A percentile compares a stretch with the other conserved stretches of the same genome.
phyloP scores from a whole-genome alignment of 176 grass and related monocot genomes.

The Eragrostis nindensis region DNA sequence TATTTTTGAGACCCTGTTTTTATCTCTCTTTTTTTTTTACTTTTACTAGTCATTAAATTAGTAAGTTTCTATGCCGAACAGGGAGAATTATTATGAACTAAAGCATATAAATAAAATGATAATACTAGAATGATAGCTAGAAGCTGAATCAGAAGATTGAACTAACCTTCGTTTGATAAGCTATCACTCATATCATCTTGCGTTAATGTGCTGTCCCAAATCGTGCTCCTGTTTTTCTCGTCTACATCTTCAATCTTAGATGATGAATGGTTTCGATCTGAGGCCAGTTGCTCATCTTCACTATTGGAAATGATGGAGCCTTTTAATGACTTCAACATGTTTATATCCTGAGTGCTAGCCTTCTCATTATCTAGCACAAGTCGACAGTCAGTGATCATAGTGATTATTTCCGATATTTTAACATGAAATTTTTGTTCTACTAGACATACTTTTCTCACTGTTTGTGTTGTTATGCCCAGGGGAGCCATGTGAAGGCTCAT shows the following conservation, averaged over 20 bases:
- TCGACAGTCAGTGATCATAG: background rate
- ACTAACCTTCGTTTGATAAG: slow-evolving; percentile 43
- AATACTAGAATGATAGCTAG: slow-evolving; percentile 24
- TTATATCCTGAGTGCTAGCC: slow-evolving; percentile 6
- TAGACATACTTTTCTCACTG: slow-evolving; percentile 14
- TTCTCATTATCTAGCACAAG: slow-evolving; percentile 44
- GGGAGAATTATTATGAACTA: background rate
- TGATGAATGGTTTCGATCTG: slow-evolving; percentile 22
- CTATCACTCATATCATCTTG: slow-evolving; percentile 10
- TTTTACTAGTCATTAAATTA: background rate
- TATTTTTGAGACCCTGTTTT: background rate
- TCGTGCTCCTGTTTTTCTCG: slow-evolving; percentile 15
- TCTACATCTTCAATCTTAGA: slow-evolving; percentile 25
- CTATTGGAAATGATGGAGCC: slow-evolving; percentile 9
- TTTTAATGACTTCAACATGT: slow-evolving; percentile 29
- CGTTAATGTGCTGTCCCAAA: slow-evolving; percentile 32
- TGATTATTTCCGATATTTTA: background rate
- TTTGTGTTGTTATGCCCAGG: slow-evolving; percentile 21
- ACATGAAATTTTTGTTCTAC: background rate
- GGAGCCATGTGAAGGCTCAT: slow-evolving; percentile 4
- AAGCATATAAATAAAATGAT: background rate
- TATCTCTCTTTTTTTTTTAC: slow-evolving; percentile 2
- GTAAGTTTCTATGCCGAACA: background rate
- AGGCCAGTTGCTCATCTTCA: slow-evolving; percentile 37
- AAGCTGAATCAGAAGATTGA: background rate